Percentiles rank a stretch among this genome's conserved stretches.
These are phyloP conservation scores for Oemleria cerasiformis DNA, from an alignment of 306 rosid genomes.

Conservation along the genomic window DNA sequence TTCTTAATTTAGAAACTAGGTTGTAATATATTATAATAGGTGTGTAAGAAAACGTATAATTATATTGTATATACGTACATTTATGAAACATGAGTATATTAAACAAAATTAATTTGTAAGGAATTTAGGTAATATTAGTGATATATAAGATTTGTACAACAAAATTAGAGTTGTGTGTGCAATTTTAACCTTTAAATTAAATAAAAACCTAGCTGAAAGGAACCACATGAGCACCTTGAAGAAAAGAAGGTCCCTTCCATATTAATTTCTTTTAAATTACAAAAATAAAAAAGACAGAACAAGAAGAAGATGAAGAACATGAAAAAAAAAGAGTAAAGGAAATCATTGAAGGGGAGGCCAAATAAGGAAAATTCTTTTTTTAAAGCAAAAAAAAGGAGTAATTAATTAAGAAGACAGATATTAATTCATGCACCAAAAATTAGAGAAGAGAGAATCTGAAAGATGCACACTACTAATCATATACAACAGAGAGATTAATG, in stretches of 20 bases:
- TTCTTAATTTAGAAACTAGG: too few relatives aligned
- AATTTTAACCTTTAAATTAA: too few relatives aligned
- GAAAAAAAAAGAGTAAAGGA: not conserved
- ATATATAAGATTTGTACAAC: not conserved
- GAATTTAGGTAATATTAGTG: not conserved
- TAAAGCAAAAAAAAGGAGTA: too few relatives aligned
- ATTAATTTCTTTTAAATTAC: too few relatives aligned
- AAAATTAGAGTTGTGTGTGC: too few relatives aligned
- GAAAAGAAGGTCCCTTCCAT: too few relatives aligned
- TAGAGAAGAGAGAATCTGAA: not conserved
- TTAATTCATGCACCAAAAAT: not conserved
- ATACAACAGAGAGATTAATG: not conserved
- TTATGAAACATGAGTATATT: not conserved
- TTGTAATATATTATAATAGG: too few relatives aligned
- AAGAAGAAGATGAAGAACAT: not conserved
- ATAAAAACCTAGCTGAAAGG: too few relatives aligned
- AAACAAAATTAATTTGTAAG: not conserved
- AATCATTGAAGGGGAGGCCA: not conserved
- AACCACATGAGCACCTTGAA: too few relatives aligned
- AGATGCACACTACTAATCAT: not conserved
- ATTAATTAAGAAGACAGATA: not conserved
- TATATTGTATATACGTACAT: not conserved
- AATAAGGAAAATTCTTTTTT: not conserved
- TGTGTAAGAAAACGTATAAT: too few relatives aligned
- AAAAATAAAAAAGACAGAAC: too few relatives aligned